Evolutionary conservation across 306 rosid species (phyloP), one percentile per base, ranked within the genome.

Genomic region (Quercus dentata): DNA sequence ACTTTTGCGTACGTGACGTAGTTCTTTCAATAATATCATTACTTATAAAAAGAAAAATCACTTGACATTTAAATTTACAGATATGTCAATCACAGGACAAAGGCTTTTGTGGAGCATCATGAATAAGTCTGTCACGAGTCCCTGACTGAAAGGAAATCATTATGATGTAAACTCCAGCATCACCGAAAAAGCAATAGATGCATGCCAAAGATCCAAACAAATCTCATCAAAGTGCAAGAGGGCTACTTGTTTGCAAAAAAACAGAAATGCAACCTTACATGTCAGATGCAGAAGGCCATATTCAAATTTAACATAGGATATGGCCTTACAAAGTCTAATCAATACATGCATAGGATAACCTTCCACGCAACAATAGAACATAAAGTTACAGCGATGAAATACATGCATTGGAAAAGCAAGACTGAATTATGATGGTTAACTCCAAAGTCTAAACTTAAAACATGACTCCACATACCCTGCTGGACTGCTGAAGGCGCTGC

Each of bases 401-500:
- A 28, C 9, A 52, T 25, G 20, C 10, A 71, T 65, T 9, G 23
- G 18, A 28, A 31, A 33, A 79, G 23, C 5, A 44, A 10, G 33
- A 21, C 44, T 3, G 12, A 20, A 41, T 38, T 67, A 20, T 20
- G 35, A 70, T 61, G 4, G 69, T 38, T 51, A 68, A 38, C 1
- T 12, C 51, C 33, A 14, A 55, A 41, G 31, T 57, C 71, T 54
- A 69, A 82, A 72, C 68, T 56, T 56, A 25, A 19, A 41, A 58
- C 41, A 74, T 55, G 59, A 71, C 77, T 79, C 80, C 80, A 84
- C 97, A 67, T 83, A 94, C 98, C 92, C 86, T 79, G 67, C 77
- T 77, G 28, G 94, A 88, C 88, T 90, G 97, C 89, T 92, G 97
- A 82, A 94, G 91, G 54, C 92, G 92, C 81, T 94, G 98, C 74